Percentiles rank a stretch among this genome's conserved stretches.
Conservation (phyloP, 352 stramenopile species). For the Peronospora farinosa region DNA sequence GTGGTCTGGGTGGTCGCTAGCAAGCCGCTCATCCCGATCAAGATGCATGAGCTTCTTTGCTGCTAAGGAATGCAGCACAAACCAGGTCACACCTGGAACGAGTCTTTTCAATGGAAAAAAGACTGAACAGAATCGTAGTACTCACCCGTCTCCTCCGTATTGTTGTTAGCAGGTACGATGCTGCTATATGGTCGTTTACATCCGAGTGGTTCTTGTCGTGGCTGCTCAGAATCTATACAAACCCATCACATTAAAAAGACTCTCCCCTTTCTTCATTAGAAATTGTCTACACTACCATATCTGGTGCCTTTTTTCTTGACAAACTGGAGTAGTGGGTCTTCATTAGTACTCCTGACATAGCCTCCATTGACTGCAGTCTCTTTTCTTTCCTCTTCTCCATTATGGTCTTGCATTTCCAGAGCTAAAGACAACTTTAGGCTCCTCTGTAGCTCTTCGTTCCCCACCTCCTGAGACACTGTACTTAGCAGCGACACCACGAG, state of each 20-base stretch:
- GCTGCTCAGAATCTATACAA: conserved; percentile 28
- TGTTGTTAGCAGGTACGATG: conserved; percentile 16
- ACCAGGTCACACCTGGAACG: conserved; percentile 11
- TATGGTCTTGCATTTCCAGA: conserved; percentile 8
- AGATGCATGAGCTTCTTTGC: conserved; percentile 32
- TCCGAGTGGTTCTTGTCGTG: conserved; percentile 3
- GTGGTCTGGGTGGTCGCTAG: conserved; percentile 27
- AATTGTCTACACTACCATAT: conserved; percentile 14
- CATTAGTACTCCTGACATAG: not conserved
- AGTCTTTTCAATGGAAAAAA: not conserved
- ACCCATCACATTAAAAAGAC: conserved; percentile 9
- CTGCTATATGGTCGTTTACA: conserved; percentile 27
- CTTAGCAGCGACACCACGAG: conserved; percentile 54
- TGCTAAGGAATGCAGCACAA: conserved; percentile 7
- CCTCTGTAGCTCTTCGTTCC: conserved; percentile 5
- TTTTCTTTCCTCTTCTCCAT: not conserved
- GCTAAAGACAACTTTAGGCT: conserved; percentile 7
- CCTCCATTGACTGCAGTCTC: conserved; percentile 5
- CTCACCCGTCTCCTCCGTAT: conserved; percentile 20
- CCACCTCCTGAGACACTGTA: conserved; percentile 20
- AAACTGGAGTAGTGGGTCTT: conserved; percentile 19
- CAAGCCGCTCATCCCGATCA: conserved; percentile 8
- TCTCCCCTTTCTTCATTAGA: not conserved
- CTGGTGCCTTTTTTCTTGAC: conserved; percentile 18
- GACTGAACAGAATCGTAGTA: not conserved